Conservation (phyloP, 1,139 yeast genomes). For the Blastobotrys capitulatus region DNA sequence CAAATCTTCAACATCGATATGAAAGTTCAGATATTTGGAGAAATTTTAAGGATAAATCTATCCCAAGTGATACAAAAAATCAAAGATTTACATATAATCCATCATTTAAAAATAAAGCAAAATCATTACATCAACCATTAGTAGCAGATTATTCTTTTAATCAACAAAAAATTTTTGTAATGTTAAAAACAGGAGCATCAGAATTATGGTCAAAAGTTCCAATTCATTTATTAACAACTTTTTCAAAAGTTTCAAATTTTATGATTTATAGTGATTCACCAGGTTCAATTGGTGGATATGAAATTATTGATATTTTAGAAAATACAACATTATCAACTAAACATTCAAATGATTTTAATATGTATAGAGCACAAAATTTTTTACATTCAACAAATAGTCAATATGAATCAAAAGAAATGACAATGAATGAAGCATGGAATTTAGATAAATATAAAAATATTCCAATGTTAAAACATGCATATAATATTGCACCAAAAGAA, state of each 20-base stretch:
- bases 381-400: slow-evolving; percentile 25
- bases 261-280: slow-evolving; percentile 33
- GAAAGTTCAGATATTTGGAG: not conserved
- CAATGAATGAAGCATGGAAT: slow-evolving; percentile 30
- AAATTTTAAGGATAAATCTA: not conserved
- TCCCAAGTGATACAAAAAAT: slow-evolving; percentile 6
- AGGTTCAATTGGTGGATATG: slow-evolving; percentile 9
- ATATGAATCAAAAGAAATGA: slow-evolving; percentile 20
- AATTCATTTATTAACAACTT: slow-evolving; percentile 32
- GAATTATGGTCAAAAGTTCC: slow-evolving; percentile 36
- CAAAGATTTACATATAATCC: slow-evolving; percentile 14
- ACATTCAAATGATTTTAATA: slow-evolving; percentile 21
- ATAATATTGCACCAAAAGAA: slow-evolving; percentile 24
- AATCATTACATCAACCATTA: slow-evolving; percentile 20
- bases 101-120: not conserved
- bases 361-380: slow-evolving; percentile 28
- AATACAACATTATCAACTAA: slow-evolving; percentile 20
- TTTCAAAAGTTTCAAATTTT: slow-evolving; percentile 32
- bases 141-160: slow-evolving; percentile 26
- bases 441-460: slow-evolving; percentile 36
- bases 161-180: slow-evolving; percentile 26
- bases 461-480: slow-evolving; percentile 37
- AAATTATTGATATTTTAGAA: slow-evolving; percentile 31
- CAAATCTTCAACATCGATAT: not conserved
- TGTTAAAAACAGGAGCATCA: slow-evolving; percentile 36